A percentile compares a stretch with the other conserved stretches of the same genome.
phyloP scores from a whole-genome alignment of 805 yeast species.

The Lipomyces yamanashiensis region DNA sequence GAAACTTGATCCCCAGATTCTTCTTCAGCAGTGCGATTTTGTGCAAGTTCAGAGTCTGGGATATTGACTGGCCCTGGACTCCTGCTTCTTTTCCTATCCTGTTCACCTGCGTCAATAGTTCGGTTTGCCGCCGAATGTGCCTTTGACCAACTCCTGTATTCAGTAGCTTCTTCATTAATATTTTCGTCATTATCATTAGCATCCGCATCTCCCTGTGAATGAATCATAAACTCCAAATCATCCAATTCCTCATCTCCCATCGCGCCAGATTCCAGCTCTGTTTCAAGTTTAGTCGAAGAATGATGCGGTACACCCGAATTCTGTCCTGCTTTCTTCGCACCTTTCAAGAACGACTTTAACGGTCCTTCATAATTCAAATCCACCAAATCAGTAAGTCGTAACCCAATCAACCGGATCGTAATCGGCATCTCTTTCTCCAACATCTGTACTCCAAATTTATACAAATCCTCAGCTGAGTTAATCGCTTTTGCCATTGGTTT shows the following conservation, averaged over 20 bases:
- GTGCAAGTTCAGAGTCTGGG: neutral
- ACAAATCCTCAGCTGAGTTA: slow-evolving; percentile 33
- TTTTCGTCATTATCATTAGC: neutral
- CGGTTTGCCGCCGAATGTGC: slow-evolving; percentile 12
- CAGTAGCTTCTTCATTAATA: too few relatives aligned
- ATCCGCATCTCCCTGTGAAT: slow-evolving; percentile 5
- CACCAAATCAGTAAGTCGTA: slow-evolving; percentile 35
- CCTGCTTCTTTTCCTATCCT: neutral
- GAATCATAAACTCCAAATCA: slow-evolving; percentile 9
- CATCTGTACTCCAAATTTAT: slow-evolving; percentile 29
- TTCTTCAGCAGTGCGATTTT: neutral
- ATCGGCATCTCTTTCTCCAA: slow-evolving; percentile 38
- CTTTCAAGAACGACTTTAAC: slow-evolving; percentile 20
- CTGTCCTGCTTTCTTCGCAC: slow-evolving; percentile 3
- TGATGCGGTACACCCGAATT: neutral
- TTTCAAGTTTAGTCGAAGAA: neutral
- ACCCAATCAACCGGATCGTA: slow-evolving; percentile 37
- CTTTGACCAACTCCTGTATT: slow-evolving; percentile 9
- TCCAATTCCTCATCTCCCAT: neutral
- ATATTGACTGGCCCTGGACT: neutral
- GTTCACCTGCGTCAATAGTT: neutral
- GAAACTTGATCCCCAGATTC: neutral
- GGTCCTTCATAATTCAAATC: slow-evolving; percentile 31
- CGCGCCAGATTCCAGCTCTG: neutral
- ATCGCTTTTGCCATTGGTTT: slow-evolving; percentile 26